Evolutionary conservation across 2,329 filamentous ascomycete species (phyloP).

Genomic region (Salinomyces thailandicus): DNA sequence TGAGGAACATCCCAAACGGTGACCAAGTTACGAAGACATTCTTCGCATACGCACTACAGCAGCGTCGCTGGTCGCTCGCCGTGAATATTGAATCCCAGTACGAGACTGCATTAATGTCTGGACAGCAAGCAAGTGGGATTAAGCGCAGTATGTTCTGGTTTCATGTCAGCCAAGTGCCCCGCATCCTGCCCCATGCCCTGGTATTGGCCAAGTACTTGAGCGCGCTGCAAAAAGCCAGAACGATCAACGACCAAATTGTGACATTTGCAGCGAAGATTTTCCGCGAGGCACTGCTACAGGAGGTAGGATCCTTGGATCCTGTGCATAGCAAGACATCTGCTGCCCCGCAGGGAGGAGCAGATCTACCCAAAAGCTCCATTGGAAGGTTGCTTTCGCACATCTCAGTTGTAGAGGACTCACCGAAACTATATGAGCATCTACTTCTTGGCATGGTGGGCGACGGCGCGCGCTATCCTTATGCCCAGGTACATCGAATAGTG

Average conservation of each 20-base stretch:
- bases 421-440: constrained; percentile 9
- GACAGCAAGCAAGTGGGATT: neutral
- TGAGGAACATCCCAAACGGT: constrained; percentile 16
- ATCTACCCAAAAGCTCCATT: constrained; percentile 5
- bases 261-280: constrained; percentile 10
- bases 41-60: constrained; percentile 11
- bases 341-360: neutral
- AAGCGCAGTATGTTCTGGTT: constrained; percentile 13
- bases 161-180: constrained; percentile 11
- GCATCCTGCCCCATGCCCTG: constrained; percentile 11
- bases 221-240: constrained; percentile 3
- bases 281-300: constrained; percentile 11
- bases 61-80: constrained; percentile 12
- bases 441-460: constrained; percentile 6
- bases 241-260: constrained; percentile 1
- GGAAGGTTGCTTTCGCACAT: constrained; percentile 6
- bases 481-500: constrained; percentile 9
- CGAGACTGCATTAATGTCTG: neutral
- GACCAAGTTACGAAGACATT: constrained; percentile 14
- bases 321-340: neutral
- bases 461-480: constrained; percentile 3
- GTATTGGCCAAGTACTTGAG: constrained; percentile 6
- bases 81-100: constrained; percentile 9
- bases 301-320: constrained; percentile 4
- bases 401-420: neutral